Evolutionary conservation across 306 rosid species (phyloP).

Genomic region (Cicer judaicum): DNA sequence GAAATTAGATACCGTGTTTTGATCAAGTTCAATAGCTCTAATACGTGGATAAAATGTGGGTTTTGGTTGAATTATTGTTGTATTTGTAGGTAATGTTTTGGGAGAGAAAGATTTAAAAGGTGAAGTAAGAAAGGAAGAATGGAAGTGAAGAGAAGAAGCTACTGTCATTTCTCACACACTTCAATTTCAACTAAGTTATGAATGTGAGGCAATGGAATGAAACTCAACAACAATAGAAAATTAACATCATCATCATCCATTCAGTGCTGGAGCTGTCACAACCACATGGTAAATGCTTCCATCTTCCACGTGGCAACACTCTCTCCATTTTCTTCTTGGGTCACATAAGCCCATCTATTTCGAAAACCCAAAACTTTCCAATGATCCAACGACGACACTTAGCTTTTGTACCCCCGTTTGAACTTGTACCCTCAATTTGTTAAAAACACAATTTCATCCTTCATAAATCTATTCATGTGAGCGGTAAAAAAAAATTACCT

Average conservation of each 20-base stretch:
- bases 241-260: constrained; percentile 17
- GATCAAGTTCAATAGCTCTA: constrained; percentile 88
- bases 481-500: too few species aligned
- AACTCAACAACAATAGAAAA: background rate
- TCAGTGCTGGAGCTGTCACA: constrained; percentile 21
- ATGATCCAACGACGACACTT: too few species aligned
- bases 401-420: too few species aligned
- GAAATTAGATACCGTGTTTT: constrained; percentile 71
- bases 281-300: constrained; percentile 43
- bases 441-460: too few species aligned
- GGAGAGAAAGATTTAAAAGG: constrained; percentile 61
- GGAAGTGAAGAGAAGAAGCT: constrained; percentile 61
- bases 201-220: constrained; percentile 12
- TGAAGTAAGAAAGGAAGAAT: constrained; percentile 68
- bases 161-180: constrained; percentile 58
- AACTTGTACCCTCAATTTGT: too few species aligned
- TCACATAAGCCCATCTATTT: too few species aligned
- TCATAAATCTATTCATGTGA: too few species aligned
- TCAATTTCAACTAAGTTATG: constrained; percentile 18
- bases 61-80: constrained; percentile 50
- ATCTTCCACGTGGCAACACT: constrained; percentile 41
- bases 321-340: background rate
- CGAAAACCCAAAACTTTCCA: too few species aligned
- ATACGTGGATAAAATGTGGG: constrained; percentile 70
- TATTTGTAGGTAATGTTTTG: constrained; percentile 32